These are phyloP conservation scores for Phytophthora chlamydospora DNA, from an alignment of 352 stramenopile genomes.

Conservation along the genomic window DNA sequence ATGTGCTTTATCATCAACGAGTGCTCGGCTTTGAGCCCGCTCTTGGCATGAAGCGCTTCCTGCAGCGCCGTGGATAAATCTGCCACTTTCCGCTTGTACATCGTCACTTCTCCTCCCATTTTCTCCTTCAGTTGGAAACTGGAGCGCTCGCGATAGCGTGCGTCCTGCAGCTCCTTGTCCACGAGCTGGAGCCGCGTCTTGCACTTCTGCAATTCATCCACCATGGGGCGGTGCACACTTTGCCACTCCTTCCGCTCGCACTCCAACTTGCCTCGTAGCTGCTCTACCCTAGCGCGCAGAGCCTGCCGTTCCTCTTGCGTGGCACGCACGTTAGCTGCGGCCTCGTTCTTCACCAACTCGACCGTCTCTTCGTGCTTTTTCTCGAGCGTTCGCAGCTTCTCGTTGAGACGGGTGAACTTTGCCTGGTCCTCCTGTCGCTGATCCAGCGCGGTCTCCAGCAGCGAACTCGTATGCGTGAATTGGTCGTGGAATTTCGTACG, in stretches of 20 bases:
- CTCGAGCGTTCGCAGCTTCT: conserved; percentile 63
- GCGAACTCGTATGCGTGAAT: conserved; percentile 70
- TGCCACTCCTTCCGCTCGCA: conserved; percentile 76
- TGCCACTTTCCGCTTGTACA: conserved; percentile 64
- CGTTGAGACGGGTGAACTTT: conserved; percentile 51
- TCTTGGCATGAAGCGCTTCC: conserved; percentile 50
- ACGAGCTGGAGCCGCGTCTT: conserved; percentile 55
- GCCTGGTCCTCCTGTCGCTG: conserved; percentile 74
- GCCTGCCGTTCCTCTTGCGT: conserved; percentile 76
- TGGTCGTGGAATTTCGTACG: conserved; percentile 53
- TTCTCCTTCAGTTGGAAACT: conserved; percentile 80
- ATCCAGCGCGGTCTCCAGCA: conserved; percentile 76
- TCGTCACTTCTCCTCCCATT: conserved; percentile 49
- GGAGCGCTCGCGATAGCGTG: conserved; percentile 62
- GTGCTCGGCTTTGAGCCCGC: conserved; percentile 57
- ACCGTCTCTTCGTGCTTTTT: conserved; percentile 72
- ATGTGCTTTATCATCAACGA: conserved; percentile 50
- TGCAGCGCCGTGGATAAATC: conserved; percentile 60
- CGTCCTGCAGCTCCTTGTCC: conserved; percentile 74
- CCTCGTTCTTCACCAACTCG: conserved; percentile 60
- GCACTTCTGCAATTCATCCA: conserved; percentile 62
- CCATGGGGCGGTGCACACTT: conserved; percentile 50
- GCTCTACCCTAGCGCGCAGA: conserved; percentile 65
- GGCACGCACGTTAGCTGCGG: conserved; percentile 53
- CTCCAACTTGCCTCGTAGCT: conserved; percentile 71